Percentiles rank a stretch among this genome's conserved stretches.
Conservation (phyloP, 306 rosid genomes). For the Fagus crenata region DNA sequence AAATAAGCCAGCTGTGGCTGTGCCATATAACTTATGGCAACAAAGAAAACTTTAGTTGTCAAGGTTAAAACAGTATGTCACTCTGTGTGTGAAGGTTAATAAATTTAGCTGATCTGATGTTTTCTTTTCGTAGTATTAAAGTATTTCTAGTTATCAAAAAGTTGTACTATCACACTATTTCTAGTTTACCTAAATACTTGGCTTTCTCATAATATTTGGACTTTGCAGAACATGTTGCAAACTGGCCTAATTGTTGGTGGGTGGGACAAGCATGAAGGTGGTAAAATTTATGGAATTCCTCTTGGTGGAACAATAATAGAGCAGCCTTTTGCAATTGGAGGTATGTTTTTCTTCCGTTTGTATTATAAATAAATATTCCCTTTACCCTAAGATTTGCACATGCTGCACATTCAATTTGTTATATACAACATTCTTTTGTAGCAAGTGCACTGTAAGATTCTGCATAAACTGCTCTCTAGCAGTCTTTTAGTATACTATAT, state of each 20-base stretch:
- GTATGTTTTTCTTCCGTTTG: constrained; percentile 37
- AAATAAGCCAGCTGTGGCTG: not conserved
- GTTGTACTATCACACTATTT: not conserved
- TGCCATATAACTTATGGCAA: not conserved
- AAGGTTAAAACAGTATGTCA: not conserved
- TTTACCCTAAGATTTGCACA: not conserved
- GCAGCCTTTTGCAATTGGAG: constrained; percentile 91
- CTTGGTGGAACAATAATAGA: constrained; percentile 90
- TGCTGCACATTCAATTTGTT: too few species aligned
- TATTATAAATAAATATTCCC: not conserved
- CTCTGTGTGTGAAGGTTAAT: not conserved
- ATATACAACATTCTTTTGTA: not conserved
- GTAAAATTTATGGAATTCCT: constrained; percentile 84
- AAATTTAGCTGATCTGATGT: not conserved
- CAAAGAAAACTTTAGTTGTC: not conserved
- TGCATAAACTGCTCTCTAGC: not conserved
- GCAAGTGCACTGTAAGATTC: not conserved
- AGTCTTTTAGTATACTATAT: not conserved
- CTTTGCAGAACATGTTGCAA: constrained; percentile 70
- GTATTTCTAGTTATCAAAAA: not conserved
- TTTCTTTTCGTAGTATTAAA: not conserved
- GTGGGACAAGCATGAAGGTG: constrained; percentile 97
- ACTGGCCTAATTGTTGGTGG: constrained; percentile 94
- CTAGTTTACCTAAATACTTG: not conserved
- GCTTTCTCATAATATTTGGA: constrained; percentile 30